These are phyloP conservation scores for Colletotrichum sp. DNA, from an alignment of 2,329 filamentous ascomycete genomes.

Conservation along the genomic window DNA sequence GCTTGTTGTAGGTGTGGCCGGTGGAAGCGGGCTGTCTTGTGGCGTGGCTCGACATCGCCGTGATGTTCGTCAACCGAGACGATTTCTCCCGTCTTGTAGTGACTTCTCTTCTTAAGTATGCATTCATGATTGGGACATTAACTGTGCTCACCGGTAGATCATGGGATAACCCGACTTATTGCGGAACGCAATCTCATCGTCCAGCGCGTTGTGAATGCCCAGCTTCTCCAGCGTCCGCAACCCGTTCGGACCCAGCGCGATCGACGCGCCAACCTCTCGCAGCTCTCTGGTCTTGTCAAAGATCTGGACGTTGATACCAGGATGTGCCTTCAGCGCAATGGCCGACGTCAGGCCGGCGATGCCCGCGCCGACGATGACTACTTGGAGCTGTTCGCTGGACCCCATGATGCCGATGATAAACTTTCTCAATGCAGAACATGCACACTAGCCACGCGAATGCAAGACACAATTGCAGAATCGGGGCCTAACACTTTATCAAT, in stretches of 20 bases:
- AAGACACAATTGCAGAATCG: background rate
- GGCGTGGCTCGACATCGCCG: conserved; percentile 38
- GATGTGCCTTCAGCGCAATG: conserved; percentile 46
- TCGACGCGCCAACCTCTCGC: conserved; percentile 52
- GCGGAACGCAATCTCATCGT: conserved; percentile 43
- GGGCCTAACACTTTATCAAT: background rate
- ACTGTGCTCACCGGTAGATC: conserved; percentile 43
- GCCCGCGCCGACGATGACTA: conserved; percentile 55
- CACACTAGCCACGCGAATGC: background rate
- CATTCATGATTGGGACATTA: accelerated
- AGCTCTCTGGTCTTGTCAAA: conserved; percentile 54
- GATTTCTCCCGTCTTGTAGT: conserved; percentile 48
- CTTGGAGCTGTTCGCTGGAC: conserved; percentile 29
- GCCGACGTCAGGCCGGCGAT: conserved; percentile 55
- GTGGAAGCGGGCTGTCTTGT: conserved; percentile 51
- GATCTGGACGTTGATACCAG: conserved; percentile 48
- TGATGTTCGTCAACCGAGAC: conserved; percentile 47
- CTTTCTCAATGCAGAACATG: background rate
- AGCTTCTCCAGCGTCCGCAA: conserved; percentile 56
- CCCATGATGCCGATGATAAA: background rate
- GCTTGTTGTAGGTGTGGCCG: conserved; percentile 55
- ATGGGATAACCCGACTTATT: conserved; percentile 46
- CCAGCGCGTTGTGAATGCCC: conserved; percentile 51
- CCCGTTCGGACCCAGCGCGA: conserved; percentile 58
- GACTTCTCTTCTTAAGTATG: conserved; percentile 25